Evolutionary conservation across 2,329 filamentous ascomycete species (phyloP).

Genomic region (Penicillium sp.): DNA sequence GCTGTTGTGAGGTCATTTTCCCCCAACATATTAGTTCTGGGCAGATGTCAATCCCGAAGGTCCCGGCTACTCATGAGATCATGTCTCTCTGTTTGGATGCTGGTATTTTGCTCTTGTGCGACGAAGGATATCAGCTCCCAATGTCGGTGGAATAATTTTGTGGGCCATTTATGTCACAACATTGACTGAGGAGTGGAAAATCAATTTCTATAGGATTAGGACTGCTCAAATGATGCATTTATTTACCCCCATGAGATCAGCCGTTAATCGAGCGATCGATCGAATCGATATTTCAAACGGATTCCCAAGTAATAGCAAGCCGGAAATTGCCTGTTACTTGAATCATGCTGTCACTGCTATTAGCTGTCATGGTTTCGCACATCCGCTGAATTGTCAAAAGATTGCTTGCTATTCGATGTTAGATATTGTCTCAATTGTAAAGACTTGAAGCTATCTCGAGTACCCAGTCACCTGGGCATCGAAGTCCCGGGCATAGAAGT

Average conservation of each 20-base stretch:
- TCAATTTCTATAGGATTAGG: neutral
- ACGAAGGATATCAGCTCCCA: neutral
- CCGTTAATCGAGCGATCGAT: neutral
- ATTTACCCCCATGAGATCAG: neutral
- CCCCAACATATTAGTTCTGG: neutral
- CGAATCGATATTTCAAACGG: neutral
- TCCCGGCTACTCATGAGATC: conserved; percentile 15
- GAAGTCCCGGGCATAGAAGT: too few species aligned
- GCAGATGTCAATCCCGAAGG: conserved; percentile 4
- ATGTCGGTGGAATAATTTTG: neutral
- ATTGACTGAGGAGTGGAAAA: neutral
- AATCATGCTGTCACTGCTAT: neutral
- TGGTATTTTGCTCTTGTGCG: neutral
- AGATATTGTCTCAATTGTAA: too few species aligned
- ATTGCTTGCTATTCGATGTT: too few species aligned
- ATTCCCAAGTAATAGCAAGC: neutral
- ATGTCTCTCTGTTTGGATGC: neutral
- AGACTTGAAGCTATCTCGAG: too few species aligned
- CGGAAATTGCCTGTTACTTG: neutral
- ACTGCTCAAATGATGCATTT: neutral
- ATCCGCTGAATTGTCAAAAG: too few species aligned
- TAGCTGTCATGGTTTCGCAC: too few species aligned
- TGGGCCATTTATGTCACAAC: conserved; percentile 8
- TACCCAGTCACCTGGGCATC: too few species aligned
- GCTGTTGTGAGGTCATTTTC: conserved; percentile 10